Percentiles rank a stretch among this genome's conserved stretches.
Conservation (phyloP, 1,139 yeast species). For the Debaryomyces psychrophilus region DNA sequence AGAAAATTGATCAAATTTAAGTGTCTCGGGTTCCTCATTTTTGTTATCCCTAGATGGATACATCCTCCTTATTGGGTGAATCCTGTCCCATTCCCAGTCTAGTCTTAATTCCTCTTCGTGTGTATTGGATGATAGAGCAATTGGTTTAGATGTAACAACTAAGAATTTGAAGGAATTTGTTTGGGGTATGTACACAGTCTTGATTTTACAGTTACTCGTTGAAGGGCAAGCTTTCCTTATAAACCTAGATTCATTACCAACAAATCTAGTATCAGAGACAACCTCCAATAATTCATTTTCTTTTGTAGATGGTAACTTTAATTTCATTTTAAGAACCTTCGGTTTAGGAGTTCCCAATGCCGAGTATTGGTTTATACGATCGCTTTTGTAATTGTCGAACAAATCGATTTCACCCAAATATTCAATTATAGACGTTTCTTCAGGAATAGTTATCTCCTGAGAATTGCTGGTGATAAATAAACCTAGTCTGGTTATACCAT, state of each 20-base stretch:
- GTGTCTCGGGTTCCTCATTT: conserved; percentile 41
- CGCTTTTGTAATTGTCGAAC: conserved; percentile 61
- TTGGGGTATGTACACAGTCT: conserved; percentile 53
- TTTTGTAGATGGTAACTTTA: conserved; percentile 27
- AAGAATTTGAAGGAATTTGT: conserved; percentile 53
- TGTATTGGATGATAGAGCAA: conserved; percentile 34
- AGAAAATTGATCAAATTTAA: conserved; percentile 51
- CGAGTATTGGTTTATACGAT: conserved; percentile 74
- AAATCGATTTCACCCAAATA: conserved; percentile 74
- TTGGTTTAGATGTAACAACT: conserved; percentile 59
- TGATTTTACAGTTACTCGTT: conserved; percentile 70
- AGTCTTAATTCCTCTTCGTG: conserved; percentile 71
- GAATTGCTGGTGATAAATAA: conserved; percentile 49
- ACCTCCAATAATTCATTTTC: conserved; percentile 42
- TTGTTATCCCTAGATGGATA: conserved; percentile 34
- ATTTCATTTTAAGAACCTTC: conserved; percentile 57
- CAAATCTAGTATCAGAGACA: conserved; percentile 74
- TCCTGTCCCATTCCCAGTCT: conserved; percentile 86
- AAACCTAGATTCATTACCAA: conserved; percentile 78
- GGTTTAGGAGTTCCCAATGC: conserved; percentile 88
- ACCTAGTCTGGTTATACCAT: conserved; percentile 74
- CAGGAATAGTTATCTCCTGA: conserved; percentile 37
- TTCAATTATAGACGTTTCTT: conserved; percentile 61
- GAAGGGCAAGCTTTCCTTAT: conserved; percentile 69
- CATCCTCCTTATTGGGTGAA: conserved; percentile 71